A percentile compares a stretch with the other conserved stretches of the same genome.
phyloP scores from a whole-genome alignment of 371 early-diverging fungal genomes.

The Apophysomyces variabilis region DNA sequence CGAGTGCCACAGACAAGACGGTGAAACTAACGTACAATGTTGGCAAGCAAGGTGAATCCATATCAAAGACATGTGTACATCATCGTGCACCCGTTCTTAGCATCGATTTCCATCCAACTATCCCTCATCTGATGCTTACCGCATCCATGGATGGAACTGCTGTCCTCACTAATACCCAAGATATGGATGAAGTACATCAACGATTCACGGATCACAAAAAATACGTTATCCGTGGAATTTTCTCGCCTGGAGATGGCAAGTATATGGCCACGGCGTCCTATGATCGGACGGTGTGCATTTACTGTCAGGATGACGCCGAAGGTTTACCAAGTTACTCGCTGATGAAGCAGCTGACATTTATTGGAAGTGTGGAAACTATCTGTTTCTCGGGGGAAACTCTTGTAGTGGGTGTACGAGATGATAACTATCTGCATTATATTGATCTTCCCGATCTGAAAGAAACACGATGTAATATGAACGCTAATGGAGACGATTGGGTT shows the following conservation, averaged over 20 bases:
- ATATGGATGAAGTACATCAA: constrained; percentile 48
- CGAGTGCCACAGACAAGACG: constrained; percentile 69
- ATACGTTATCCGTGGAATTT: constrained; percentile 68
- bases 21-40: constrained; percentile 52
- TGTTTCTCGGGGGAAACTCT: constrained; percentile 54
- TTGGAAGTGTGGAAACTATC: constrained; percentile 65
- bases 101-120: constrained; percentile 67
- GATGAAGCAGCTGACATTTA: constrained; percentile 45
- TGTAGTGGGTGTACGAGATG: constrained; percentile 69
- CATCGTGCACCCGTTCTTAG: constrained; percentile 68
- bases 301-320: constrained; percentile 29
- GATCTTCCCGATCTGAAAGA: constrained; percentile 44
- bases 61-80: constrained; percentile 49
- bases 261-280: constrained; percentile 71
- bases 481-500: constrained; percentile 82
- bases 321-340: constrained; percentile 25
- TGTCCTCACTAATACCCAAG: constrained; percentile 61
- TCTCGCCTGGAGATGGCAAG: constrained; percentile 59
- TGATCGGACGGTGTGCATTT: constrained; percentile 71
- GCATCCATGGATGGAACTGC: constrained; percentile 76
- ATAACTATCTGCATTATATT: constrained; percentile 77
- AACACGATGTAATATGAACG: constrained; percentile 71
- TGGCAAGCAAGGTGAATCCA: constrained; percentile 36
- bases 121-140: constrained; percentile 59
- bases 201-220: constrained; percentile 70